Base-by-base conservation (phyloP, 1,139 yeast species). In the Blastobotrys proliferans region DNA sequence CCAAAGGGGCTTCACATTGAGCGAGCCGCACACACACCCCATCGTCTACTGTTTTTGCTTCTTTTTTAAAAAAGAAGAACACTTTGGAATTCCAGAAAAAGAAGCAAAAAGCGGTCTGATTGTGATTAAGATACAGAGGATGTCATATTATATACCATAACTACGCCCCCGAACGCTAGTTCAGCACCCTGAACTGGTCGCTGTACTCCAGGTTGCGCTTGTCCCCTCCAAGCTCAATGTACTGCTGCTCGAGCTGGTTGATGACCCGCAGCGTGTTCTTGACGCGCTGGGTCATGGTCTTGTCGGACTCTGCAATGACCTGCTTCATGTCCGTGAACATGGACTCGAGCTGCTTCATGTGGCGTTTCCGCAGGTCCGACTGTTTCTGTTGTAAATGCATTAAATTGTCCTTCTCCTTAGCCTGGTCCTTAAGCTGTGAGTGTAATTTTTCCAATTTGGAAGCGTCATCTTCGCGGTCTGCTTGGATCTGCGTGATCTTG, bases 401-500 rank as follows among this genome's bases (percentile, higher is more conserved):
- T 20, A 56, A 46, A 35, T 46, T 49, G n/a, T 50, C 51, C 35
- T 49, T 48, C 21, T 56, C 57, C 24, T 41, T 36, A n/a, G 31
- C 33, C 21, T 52, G 53, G 27, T 47, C 47, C 21, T 48, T 49
- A 3, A 48, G 32, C 20, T 47, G 43, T 5, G 32, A 35, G 33
- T 49, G 49, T 24, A 56, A 39, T 14, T 43, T 20, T 3, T 33
- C 38, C 29, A 53, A 42, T 16, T 48, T 52, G 6, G 39, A 44
- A 11, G 46, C 35, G 29, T 57, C 60, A 11, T 32, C 34, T 17
- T 47, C 35, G 9, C 56, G 46, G 13, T 51, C 55, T 14, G 38
- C 14, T 31, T 46, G 47, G 3, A 54, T 41, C 16, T 24, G 28
- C 6, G 36, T 29, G 8, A 55, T 46, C 32, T 48, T 39, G 4